Evolutionary conservation across 2,329 filamentous ascomycete species (phyloP).

Genomic region (Keithomyces neogunnii): DNA sequence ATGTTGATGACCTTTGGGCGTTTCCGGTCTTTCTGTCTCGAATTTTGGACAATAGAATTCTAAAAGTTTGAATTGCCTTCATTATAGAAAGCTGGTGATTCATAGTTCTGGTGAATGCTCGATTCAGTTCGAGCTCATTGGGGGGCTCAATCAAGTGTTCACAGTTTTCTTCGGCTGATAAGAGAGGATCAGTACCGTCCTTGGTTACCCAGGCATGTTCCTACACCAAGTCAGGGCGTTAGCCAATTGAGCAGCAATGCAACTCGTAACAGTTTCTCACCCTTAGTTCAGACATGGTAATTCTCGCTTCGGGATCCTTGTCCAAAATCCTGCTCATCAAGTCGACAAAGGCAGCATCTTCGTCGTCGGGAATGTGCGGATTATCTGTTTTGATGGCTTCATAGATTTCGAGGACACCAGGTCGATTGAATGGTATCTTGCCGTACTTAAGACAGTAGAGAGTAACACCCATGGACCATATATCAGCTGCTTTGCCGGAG

Average conservation of each 20-base stretch:
- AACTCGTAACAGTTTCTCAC: constrained; percentile 34
- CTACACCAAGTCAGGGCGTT: constrained; percentile 33
- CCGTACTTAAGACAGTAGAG: constrained; percentile 90
- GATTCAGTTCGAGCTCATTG: constrained; percentile 82
- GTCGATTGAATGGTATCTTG: constrained; percentile 73
- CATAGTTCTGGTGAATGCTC: constrained; percentile 86
- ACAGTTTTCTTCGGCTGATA: constrained; percentile 81
- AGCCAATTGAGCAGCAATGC: not conserved
- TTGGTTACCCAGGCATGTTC: constrained; percentile 90
- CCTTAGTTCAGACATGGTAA: constrained; percentile 72
- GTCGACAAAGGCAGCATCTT: constrained; percentile 62
- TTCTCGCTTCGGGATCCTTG: constrained; percentile 76
- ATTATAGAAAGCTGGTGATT: constrained; percentile 79
- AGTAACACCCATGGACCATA: constrained; percentile 98
- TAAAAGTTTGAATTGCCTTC: constrained; percentile 87
- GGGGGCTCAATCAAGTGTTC: constrained; percentile 71
- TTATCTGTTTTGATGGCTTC: constrained; percentile 73
- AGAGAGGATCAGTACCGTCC: constrained; percentile 64
- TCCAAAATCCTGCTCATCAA: constrained; percentile 67
- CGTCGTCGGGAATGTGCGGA: constrained; percentile 51
- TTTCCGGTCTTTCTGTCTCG: constrained; percentile 12
- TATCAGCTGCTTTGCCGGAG: constrained; percentile 82
- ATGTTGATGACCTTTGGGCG: not conserved
- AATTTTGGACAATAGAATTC: constrained; percentile 50
- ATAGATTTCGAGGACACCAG: constrained; percentile 77